A percentile compares a stretch with the other conserved stretches of the same genome.
phyloP scores from a whole-genome alignment of 1,284 basidiomycete genomes.

The Sporisorium iseilematis-ciliati region DNA sequence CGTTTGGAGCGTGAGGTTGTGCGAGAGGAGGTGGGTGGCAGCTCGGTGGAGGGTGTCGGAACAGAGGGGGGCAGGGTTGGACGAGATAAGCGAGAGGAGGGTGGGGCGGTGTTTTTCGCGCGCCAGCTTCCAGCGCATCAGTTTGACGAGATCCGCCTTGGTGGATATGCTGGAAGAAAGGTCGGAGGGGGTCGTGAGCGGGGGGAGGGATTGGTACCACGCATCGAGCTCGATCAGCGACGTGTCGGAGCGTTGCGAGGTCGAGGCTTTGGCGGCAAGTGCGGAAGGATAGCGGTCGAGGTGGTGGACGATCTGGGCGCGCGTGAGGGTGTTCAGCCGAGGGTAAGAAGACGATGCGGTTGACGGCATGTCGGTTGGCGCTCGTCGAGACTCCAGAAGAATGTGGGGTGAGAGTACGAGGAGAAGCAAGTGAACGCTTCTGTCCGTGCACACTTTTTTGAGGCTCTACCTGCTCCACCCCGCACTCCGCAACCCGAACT shows the following conservation, averaged over 20 bases:
- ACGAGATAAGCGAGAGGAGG: constrained; percentile 16
- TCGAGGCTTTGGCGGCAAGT: constrained; percentile 1
- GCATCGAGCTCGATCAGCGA: constrained; percentile 9
- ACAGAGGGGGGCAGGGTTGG: constrained; percentile 17
- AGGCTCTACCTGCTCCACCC: too few species aligned
- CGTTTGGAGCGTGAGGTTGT: not conserved
- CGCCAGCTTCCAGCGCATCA: constrained; percentile 43
- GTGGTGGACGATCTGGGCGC: not conserved
- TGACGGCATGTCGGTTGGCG: not conserved
- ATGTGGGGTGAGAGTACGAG: too few species aligned
- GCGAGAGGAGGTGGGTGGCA: constrained; percentile 1
- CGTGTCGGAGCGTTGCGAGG: not conserved
- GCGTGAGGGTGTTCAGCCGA: not conserved
- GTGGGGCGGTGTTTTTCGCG: constrained; percentile 37
- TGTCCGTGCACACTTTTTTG: too few species aligned
- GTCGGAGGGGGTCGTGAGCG: not conserved
- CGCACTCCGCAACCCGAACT: too few species aligned
- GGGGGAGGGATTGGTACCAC: constrained; percentile 27
- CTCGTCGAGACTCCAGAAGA: too few species aligned
- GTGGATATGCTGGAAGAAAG: not conserved
- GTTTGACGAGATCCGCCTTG: constrained; percentile 18
- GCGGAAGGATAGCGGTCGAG: constrained; percentile 12
- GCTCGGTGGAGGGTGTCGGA: not conserved
- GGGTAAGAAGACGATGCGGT: not conserved
- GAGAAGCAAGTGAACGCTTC: too few species aligned